Conservation (phyloP, 371 early-diverging fungal genomes). For the Cokeromyces recurvatus region DNA sequence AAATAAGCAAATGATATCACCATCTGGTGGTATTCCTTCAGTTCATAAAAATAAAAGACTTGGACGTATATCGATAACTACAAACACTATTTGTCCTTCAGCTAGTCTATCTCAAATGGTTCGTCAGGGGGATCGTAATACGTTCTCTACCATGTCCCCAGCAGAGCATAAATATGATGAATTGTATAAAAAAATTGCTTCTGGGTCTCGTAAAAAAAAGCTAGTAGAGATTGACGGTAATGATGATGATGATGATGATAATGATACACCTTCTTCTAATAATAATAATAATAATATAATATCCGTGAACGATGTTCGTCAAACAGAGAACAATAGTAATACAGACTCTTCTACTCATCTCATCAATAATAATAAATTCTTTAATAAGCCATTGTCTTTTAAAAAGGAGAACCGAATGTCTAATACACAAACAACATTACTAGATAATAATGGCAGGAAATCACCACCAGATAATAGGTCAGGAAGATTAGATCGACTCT, state of each 20-base stretch:
- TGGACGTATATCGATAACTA: conserved; percentile 29
- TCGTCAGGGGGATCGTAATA: conserved; percentile 37
- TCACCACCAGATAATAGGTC: conserved; percentile 12
- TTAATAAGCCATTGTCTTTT: too few species aligned
- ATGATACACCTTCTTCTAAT: too few species aligned
- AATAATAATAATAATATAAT: too few species aligned
- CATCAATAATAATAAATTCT: too few species aligned
- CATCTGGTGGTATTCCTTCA: too few species aligned
- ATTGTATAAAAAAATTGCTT: conserved; percentile 32
- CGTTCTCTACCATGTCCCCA: conserved; percentile 42
- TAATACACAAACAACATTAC: background rate
- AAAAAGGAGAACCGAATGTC: too few species aligned
- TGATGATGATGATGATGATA: too few species aligned
- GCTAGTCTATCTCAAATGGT: conserved; percentile 45
- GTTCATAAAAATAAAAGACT: too few species aligned
- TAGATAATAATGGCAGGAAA: conserved; percentile 4
- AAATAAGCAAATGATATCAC: too few species aligned
- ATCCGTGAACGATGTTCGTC: too few species aligned
- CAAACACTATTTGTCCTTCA: too few species aligned
- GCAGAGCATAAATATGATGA: conserved; percentile 48
- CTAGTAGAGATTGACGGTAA: too few species aligned
- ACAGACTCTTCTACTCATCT: background rate
- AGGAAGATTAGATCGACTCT: conserved; percentile 31
- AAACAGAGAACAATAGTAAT: background rate
- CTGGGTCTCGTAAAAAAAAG: background rate